A percentile compares a stretch with the other conserved stretches of the same genome.
phyloP scores from a whole-genome alignment of 2,329 filamentous ascomycete species.

The Didymella keratinophila region DNA sequence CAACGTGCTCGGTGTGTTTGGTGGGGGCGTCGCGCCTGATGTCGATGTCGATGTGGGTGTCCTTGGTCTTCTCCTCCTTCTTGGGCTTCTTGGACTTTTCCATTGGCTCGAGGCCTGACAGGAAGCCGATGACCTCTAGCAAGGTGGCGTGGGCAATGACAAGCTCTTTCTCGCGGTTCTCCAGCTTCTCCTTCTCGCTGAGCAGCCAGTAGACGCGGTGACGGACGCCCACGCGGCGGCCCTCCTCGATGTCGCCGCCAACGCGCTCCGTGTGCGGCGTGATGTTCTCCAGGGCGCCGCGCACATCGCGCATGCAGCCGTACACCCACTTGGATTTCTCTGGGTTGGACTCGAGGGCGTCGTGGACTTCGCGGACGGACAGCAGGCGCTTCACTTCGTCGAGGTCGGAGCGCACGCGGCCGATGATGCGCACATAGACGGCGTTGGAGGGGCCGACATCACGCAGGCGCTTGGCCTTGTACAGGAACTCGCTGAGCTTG shows the following conservation, averaged over 20 bases:
- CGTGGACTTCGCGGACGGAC: slow-evolving; percentile 48
- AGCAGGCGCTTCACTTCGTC: slow-evolving; percentile 50
- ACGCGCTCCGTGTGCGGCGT: slow-evolving; percentile 49
- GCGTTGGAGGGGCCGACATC: slow-evolving; percentile 50
- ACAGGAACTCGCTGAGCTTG: slow-evolving; percentile 50
- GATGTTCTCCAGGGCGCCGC: slow-evolving; percentile 50
- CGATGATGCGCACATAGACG: slow-evolving; percentile 51
- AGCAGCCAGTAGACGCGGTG: slow-evolving; percentile 51
- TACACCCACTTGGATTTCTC: slow-evolving; percentile 52
- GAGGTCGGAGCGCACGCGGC: slow-evolving; percentile 48
- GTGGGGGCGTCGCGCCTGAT: slow-evolving; percentile 38
- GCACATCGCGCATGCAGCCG: slow-evolving; percentile 47
- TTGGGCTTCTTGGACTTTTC: slow-evolving; percentile 32
- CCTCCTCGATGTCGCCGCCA: slow-evolving; percentile 43
- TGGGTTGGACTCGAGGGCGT: slow-evolving; percentile 47
- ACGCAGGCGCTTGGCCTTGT: slow-evolving; percentile 46
- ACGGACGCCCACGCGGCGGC: slow-evolving; percentile 47
- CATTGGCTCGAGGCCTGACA: slow-evolving; percentile 46
- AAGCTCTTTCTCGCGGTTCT: slow-evolving; percentile 49
- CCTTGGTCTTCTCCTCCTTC: slow-evolving; percentile 32
- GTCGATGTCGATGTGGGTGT: slow-evolving; percentile 43
- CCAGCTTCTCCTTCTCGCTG: slow-evolving; percentile 52
- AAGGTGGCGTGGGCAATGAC: slow-evolving; percentile 45
- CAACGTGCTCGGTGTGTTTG: slow-evolving; percentile 35
- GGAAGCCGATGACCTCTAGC: slow-evolving; percentile 46